Evolutionary conservation across 306 rosid species (phyloP).

Genomic region (Cucurbita pepo): DNA sequence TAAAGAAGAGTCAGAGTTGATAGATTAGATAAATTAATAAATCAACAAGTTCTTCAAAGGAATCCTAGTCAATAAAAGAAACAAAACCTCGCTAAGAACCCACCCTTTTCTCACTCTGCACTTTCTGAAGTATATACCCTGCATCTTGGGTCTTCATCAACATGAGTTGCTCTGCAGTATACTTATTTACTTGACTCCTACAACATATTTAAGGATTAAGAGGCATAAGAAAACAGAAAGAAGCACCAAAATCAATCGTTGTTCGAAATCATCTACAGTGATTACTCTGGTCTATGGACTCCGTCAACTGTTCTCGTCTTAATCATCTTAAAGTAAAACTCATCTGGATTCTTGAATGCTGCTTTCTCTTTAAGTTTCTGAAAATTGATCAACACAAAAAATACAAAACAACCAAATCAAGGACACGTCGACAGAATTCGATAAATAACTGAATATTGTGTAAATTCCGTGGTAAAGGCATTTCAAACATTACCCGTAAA

Average conservation of each 20-base stretch:
- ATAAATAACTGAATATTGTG: background rate
- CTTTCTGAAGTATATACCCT: slow-evolving; percentile 61
- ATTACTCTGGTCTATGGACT: slow-evolving; percentile 50
- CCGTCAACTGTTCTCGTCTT: slow-evolving; percentile 40
- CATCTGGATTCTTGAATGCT: slow-evolving; percentile 54
- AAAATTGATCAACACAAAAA: background rate
- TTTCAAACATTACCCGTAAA: slow-evolving; percentile 27
- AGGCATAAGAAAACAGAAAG: background rate
- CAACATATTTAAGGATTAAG: background rate
- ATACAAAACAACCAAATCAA: background rate
- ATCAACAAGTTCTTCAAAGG: background rate
- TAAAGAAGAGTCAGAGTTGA: slow-evolving; percentile 1
- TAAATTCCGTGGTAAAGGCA: background rate
- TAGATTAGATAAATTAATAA: background rate
- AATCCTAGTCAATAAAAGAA: background rate
- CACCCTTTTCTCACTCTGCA: slow-evolving; percentile 74
- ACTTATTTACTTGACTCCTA: slow-evolving; percentile 60
- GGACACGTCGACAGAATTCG: background rate
- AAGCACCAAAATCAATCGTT: background rate
- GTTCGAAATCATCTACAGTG: background rate
- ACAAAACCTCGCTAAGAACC: background rate
- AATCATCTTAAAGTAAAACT: slow-evolving; percentile 70
- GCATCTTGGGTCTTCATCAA: slow-evolving; percentile 78
- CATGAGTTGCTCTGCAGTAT: slow-evolving; percentile 51
- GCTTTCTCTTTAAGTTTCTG: slow-evolving; percentile 79